Base-by-base conservation (phyloP, 257 asterid species). In the Primulina tabacum region DNA sequence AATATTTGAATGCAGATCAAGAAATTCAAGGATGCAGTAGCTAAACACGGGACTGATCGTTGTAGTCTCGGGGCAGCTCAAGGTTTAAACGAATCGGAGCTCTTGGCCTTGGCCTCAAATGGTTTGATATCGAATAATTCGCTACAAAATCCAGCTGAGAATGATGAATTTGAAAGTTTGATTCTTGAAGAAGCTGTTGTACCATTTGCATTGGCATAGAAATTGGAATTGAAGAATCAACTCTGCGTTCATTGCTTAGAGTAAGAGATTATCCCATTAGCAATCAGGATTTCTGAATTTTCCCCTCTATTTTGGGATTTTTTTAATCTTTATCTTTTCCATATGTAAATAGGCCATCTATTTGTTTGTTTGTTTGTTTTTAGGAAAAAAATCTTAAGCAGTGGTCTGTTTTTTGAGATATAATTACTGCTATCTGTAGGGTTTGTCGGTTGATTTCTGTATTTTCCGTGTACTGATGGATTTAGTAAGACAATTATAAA, bases 1-100 rank as follows among this genome's bases (percentile, higher is more conserved):
- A 17, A 16, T 12, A 50, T 14, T 17, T 50, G 57, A 50, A 2
- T 60, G 73, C 95, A 92, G 98, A 90, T 92, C 85, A 90, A 90
- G 86, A 92, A 92, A 71, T 92, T 92, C 69, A 88, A 79, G 72
- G 96, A 92, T 76, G 98, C 98, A 35, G 70, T 92, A 66, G 89
- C 87, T 2, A 92, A 89, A 59, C 84, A 92, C 38, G 95, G 97
- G 29, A 76, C 86, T 0, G 93, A 86, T 10, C 68, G 89, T 6
- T 82, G 84, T 30, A 75, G 86, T 32, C 76, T 84, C 11, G 92
- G 92, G 63, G 86, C 95, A 26, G 84, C 89, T 1, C 90, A 84
- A 60, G 98, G 98, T 6, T 80, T 92, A 0, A 93, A 90, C 7
- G 94, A 86, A 11, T 68, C 86, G 4, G 97, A 92, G 73, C 71